Evolutionary conservation across 495 filamentous ascomycete species (phyloP).

Genomic region (Hypoxylon rickii): DNA sequence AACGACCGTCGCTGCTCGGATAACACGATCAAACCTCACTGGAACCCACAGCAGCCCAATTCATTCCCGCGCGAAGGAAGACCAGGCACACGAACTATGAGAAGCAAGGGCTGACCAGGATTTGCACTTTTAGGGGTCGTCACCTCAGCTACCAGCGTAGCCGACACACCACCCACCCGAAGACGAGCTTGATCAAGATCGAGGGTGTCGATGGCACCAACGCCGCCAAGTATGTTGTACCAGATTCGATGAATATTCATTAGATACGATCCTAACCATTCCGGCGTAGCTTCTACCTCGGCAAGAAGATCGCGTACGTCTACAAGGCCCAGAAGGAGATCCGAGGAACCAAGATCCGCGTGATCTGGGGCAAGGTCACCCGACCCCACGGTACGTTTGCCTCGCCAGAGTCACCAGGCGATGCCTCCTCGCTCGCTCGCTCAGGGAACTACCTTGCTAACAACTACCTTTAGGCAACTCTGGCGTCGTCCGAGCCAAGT

Average conservation of each 20-base stretch:
- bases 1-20: background rate
- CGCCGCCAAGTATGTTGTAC: constrained; percentile 73
- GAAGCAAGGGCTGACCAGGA: constrained; percentile 40
- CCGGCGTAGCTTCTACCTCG: constrained; percentile 74
- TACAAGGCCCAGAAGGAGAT: constrained; percentile 91
- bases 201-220: constrained; percentile 89
- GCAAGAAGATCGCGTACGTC: constrained; percentile 97
- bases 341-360: constrained; percentile 94
- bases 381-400: constrained; percentile 78
- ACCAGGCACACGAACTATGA: too few relatives aligned
- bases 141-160: constrained; percentile 94
- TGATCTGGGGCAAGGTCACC: constrained; percentile 99
- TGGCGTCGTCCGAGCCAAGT: constrained; percentile 94
- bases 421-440: background rate
- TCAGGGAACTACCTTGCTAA: constrained; percentile 11
- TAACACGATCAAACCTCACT: background rate
- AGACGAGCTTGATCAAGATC: constrained; percentile 91
- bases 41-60: background rate
- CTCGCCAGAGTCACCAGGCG: background rate
- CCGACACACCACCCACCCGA: constrained; percentile 81
- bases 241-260: background rate
- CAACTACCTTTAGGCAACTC: constrained; percentile 72
- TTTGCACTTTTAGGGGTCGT: constrained; percentile 66
- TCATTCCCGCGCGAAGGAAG: background rate
- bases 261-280: constrained; percentile 32